Base-by-base conservation (phyloP, 306 rosid genomes). In the Abrus pulchellus region DNA sequence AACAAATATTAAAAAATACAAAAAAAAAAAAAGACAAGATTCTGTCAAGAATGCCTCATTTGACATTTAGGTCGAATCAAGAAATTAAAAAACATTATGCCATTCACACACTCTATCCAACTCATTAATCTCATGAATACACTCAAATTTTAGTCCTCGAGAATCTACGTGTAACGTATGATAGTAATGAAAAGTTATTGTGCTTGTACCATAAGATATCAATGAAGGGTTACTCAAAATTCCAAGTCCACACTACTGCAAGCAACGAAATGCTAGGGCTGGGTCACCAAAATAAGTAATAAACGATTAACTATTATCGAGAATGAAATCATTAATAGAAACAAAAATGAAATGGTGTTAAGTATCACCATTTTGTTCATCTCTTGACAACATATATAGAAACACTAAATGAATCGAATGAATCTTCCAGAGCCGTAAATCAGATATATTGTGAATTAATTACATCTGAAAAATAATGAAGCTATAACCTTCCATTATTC, bases 401-500 rank as follows among this genome's bases (percentile, higher is more conserved):
- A 27, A 79, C 77, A 50, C 70, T 74, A 72, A 80, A 80, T 72
- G 85, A 83, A 83, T 83, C 40, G 73, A 83, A 83, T 60, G 64
- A 86, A 82, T 74, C 83, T 44, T 63, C 81, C 55, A 36, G 52
- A 78, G 81, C 75, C 64, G 66, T 47, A 80, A 80, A 86, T 80
- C 34, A 59, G 76, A 80, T 72, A 77, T 54, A 55, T 14, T 83
- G 68, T 81, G 61, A 77, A 81, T 38, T 80, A 84, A 73, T 87
- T 86, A 86, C 86, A 81, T 40, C 68, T 34, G 73, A 72, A 80
- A 76, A 86, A 57, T 59, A 79, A 87, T 77, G 83, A 74, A 87
- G 75, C 85, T 68, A 68, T 76, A 64, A 60, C 72, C 80, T 83
- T 85, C 76, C 79, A 60, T 83, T 86, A 86, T 72, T 83, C 80